Evolutionary conservation across 129 eudicot species (phyloP), one percentile per base, ranked within the genome.

Genomic region (Centella asiatica): DNA sequence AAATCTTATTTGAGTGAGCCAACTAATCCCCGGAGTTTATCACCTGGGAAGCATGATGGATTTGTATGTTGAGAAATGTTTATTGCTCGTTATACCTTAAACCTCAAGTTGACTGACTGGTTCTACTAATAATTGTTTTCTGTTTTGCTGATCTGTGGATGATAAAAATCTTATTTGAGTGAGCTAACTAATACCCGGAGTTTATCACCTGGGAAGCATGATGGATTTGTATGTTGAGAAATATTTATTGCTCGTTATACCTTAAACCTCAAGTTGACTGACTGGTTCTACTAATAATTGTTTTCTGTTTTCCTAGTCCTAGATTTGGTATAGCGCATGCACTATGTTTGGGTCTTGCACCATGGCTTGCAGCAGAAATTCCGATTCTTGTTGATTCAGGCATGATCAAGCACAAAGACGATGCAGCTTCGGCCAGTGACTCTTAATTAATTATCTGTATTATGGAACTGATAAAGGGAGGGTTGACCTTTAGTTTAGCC

Each of bases 261-360:
- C 15, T 51, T 51, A 25, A 18, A 51, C 5, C 9, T 37, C 22
- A 25, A 37, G 49, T 15, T 44, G 29, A 39, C 25, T 22, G 18
- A 32, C 44, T 2, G 3, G 8, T 32, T 27, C 10, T 46, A 44
- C 26, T 47, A 44, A 28, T 57, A 19, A 12, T n/a, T 15, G 60
- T 1, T n/a, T 45, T 37, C 13, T 67, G 32, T 59, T 46, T 64
- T 48, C 57, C 85, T n/a, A 90, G 97, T 32, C 97, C 95, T 70
- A 87, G 97, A 76, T 90, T 90, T 81, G 97, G 97, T 12, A 84
- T 90, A 72, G 97, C 97, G 23, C 97, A 90, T 77, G 97, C 97
- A 32, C 95, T 86, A 13, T 90, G 97, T 75, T 81, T 90, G 85
- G 97, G 97, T 6, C 97, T 90, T 60, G 97, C 97, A 33, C 97